These are phyloP conservation scores for Diplodia sapinea DNA, from an alignment of 2,329 filamentous ascomycete species.

Conservation along the genomic window DNA sequence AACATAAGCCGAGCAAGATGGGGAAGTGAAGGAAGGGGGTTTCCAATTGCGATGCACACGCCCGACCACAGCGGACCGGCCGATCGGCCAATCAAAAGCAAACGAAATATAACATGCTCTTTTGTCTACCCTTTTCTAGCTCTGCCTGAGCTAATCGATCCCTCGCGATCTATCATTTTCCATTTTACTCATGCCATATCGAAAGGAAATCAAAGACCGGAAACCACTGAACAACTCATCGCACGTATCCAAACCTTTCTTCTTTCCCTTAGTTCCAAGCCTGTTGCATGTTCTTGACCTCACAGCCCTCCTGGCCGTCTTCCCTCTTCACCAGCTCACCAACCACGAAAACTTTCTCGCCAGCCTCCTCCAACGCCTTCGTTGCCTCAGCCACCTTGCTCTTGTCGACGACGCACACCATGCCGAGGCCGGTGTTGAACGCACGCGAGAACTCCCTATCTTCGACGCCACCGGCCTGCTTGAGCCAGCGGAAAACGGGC, in stretches of 20 bases:
- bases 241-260: neutral
- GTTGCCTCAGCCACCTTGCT: conserved; percentile 67
- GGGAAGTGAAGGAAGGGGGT: neutral
- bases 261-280: conserved; percentile 44
- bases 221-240: neutral
- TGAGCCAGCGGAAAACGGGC: conserved; percentile 85
- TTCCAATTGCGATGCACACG: neutral
- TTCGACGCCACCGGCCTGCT: conserved; percentile 71
- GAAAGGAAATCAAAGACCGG: neutral
- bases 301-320: conserved; percentile 63
- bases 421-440: conserved; percentile 94
- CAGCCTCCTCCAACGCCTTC: conserved; percentile 65
- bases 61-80: neutral
- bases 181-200: neutral
- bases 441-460: conserved; percentile 84
- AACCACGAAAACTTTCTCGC: conserved; percentile 78
- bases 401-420: conserved; percentile 82
- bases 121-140: conserved; percentile 3
- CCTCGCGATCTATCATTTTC: neutral
- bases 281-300: conserved; percentile 65
- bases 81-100: neutral
- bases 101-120: neutral
- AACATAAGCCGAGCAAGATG: neutral
- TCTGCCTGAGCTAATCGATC: neutral
- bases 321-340: conserved; percentile 70